phyloP scores from a whole-genome alignment of 83 land plant species.

The Picea engelmannii region DNA sequence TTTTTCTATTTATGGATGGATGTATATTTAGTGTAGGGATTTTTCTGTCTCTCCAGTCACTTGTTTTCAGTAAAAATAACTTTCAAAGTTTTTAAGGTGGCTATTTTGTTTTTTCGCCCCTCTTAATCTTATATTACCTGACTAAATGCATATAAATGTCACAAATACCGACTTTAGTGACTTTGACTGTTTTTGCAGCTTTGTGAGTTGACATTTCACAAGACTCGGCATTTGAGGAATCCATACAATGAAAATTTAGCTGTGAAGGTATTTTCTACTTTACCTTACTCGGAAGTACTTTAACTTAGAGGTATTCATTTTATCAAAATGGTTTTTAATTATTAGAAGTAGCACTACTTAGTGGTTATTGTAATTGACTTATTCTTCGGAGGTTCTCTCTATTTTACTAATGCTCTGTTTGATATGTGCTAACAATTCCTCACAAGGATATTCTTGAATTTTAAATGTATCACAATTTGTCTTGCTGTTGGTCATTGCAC shows the following conservation, averaged over 20 bases:
- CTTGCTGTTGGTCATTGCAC: neutral
- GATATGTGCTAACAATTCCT: neutral
- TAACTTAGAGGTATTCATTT: too few relatives aligned
- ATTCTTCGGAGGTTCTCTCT: neutral
- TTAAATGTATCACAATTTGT: neutral
- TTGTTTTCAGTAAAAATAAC: neutral
- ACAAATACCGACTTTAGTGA: neutral
- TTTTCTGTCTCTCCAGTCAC: neutral
- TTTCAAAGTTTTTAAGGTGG: neutral
- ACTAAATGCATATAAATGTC: neutral
- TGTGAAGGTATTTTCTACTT: slow-evolving; percentile 77
- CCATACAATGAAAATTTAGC: slow-evolving; percentile 98
- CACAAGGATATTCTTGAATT: neutral
- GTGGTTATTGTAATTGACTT: neutral
- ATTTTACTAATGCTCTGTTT: neutral
- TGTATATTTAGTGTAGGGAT: too few relatives aligned
- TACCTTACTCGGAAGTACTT: neutral
- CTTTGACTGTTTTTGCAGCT: slow-evolving; percentile 59
- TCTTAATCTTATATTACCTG: neutral
- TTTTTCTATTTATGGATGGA: neutral
- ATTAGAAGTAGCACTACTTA: neutral
- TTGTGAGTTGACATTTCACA: slow-evolving; percentile 92
- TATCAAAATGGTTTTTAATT: neutral
- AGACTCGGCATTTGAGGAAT: slow-evolving; percentile 94
- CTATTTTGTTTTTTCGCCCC: neutral